Base-by-base conservation (phyloP, 1,284 basidiomycete genomes). In the Phylloboletellus chloephorus region DNA sequence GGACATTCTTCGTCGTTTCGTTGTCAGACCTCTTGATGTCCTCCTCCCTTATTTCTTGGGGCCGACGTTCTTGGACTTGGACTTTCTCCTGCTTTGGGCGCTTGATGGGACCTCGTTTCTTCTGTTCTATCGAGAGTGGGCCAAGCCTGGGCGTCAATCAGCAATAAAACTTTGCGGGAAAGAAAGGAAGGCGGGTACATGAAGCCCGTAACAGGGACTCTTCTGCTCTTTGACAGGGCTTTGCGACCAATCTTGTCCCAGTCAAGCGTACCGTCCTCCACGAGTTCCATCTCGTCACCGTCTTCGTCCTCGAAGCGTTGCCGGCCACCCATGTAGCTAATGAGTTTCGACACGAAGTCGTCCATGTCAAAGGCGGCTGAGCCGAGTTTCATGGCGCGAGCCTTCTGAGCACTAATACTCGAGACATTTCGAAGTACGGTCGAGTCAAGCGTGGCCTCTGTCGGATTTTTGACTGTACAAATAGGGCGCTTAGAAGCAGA, bases 321-420 rank as follows among this genome's bases (percentile, higher is more conserved):
- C 24, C 71, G 68, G 2, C 82, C 82, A 13, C 84, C 83, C 80
- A 89, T 81, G 52, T 78, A 84, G 8, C 67, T 73, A 34, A 82
- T 66, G 16, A 91, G 69, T 52, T 82, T 82, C 2, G 76, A 64
- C 32, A 93, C 68, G 51, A 89, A 91, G 46, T 92, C 88, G 47
- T 90, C 88, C 23, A 84, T 68, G 56, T 93, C 90, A 56, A 93
- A 92, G 12, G 79, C 78, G 35, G 85, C 82, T 0, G 76, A 76
- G 40, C 86, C 87, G 1, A 87, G 79, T 60, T 87, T 88, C 76
- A 92, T 80, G n/a, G 82, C 78, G 26, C 86, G 82, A 10, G 88
- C 88, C 60, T 90, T 88, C 52, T 81, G 77, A 2, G 84, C 82
- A 42, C 79, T 73, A 54, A 83, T 73, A 43, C 73, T 77, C 5